A percentile compares a stretch with the other conserved stretches of the same genome.
Evolutionary conservation across 2,329 filamentous ascomycete genomes (phyloP).

Genomic region (Dothistroma pini): DNA sequence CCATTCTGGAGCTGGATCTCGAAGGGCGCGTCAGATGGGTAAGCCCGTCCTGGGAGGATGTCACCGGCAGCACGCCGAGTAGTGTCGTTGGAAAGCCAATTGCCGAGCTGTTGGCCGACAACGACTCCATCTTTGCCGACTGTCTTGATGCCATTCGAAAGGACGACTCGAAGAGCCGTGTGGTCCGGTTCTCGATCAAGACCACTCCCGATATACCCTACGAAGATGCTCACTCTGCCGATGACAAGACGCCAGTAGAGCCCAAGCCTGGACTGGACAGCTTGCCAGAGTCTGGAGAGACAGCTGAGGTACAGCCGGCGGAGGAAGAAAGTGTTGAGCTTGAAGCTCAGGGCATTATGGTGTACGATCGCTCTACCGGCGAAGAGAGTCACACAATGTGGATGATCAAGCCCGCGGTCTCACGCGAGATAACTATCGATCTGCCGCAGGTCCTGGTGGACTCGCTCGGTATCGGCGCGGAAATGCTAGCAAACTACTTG

Average conservation of each 20-base stretch:
- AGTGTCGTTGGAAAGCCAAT: conserved; percentile 73
- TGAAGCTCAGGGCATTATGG: conserved; percentile 97
- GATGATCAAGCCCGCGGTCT: conserved; percentile 93
- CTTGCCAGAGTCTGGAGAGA: conserved; percentile 7
- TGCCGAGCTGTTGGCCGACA: conserved; percentile 74
- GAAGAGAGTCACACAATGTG: conserved; percentile 97
- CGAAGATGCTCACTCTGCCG: conserved; percentile 42
- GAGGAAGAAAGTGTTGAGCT: conserved; percentile 62
- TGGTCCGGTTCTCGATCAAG: conserved; percentile 73
- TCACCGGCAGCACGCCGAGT: conserved; percentile 75
- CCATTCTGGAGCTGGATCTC: conserved; percentile 89
- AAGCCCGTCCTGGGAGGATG: conserved; percentile 91
- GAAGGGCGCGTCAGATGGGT: conserved; percentile 93
- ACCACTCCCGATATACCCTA: conserved; percentile 55
- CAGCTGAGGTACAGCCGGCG: conserved; percentile 6
- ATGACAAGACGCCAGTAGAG: conserved; percentile 30
- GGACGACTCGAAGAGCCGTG: conserved; percentile 89
- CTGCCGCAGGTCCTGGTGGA: conserved; percentile 85
- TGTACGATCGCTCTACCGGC: conserved; percentile 83
- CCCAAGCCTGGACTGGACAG: conserved; percentile 25
- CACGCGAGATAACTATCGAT: conserved; percentile 93
- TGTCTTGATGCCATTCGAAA: conserved; percentile 84
- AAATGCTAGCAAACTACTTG: conserved; percentile 90
- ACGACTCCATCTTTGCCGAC: conserved; percentile 75
- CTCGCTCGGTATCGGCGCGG: conserved; percentile 87